These are phyloP conservation scores for Pseudogymnoascus sp. DNA, from an alignment of 2,329 filamentous ascomycete genomes.

Conservation along the genomic window DNA sequence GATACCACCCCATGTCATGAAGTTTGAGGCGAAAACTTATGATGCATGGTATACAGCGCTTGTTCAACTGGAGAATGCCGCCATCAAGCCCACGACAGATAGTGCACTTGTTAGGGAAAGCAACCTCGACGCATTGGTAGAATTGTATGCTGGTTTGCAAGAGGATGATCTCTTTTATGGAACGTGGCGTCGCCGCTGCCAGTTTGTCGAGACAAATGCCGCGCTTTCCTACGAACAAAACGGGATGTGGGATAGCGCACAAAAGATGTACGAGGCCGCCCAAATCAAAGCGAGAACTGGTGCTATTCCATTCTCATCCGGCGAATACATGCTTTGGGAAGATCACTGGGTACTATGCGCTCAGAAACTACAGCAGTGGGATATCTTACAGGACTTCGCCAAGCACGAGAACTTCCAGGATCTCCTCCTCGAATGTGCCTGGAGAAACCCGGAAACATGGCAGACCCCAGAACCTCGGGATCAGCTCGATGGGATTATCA, in stretches of 20 bases:
- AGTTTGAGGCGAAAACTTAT: conserved; percentile 87
- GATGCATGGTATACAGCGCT: conserved; percentile 96
- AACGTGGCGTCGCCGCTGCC: conserved; percentile 87
- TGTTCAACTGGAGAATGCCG: conserved; percentile 80
- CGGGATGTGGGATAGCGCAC: conserved; percentile 98
- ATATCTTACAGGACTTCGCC: conserved; percentile 92
- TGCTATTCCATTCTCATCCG: conserved; percentile 90
- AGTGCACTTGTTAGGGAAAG: conserved; percentile 81
- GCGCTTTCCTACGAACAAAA: conserved; percentile 97
- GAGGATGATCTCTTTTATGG: conserved; percentile 98
- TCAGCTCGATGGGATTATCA: conserved; percentile 85
- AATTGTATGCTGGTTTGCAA: conserved; percentile 80
- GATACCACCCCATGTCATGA: conserved; percentile 90
- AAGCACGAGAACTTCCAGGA: conserved; percentile 99
- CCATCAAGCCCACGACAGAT: conserved; percentile 69
- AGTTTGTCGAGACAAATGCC: conserved; percentile 96
- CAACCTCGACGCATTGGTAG: conserved; percentile 90
- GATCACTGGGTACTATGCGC: conserved; percentile 98
- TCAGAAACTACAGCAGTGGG: conserved; percentile 98
- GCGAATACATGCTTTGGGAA: conserved; percentile 98
- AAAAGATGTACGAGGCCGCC: conserved; percentile 90
- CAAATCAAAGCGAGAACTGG: conserved; percentile 96
- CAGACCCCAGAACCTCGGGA: conserved; percentile 77
- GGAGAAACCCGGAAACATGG: conserved; percentile 95
- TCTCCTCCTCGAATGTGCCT: conserved; percentile 86